A percentile compares a stretch with the other conserved stretches of the same genome.
These are phyloP conservation scores for Solanum infundibuliforme DNA, from an alignment of 257 asterid genomes.

Conservation along the genomic window DNA sequence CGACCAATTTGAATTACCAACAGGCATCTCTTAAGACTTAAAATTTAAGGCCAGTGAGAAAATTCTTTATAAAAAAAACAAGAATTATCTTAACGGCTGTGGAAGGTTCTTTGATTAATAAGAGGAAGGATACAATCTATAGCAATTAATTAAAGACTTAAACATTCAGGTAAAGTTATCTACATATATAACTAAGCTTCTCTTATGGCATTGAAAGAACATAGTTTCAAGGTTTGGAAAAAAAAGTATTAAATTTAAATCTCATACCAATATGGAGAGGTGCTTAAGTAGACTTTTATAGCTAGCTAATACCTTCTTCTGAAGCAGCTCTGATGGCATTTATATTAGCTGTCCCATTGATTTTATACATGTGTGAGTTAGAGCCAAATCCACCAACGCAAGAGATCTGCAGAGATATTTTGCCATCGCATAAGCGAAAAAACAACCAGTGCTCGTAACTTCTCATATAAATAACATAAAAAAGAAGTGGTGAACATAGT, in stretches of 20 bases:
- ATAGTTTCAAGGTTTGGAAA: background rate
- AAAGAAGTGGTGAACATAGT: background rate
- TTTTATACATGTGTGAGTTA: conserved; percentile 79
- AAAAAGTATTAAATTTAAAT: background rate
- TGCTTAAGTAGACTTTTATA: background rate
- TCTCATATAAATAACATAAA: background rate
- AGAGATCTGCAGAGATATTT: conserved; percentile 54
- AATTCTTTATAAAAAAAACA: background rate
- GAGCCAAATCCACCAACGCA: conserved; percentile 99
- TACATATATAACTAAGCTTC: background rate
- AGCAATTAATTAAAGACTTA: background rate
- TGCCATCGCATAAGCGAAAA: background rate
- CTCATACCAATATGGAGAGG: background rate
- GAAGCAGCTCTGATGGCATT: conserved; percentile 95
- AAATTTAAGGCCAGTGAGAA: background rate
- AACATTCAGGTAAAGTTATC: background rate
- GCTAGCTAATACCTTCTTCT: conserved; percentile 55
- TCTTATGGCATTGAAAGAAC: background rate
- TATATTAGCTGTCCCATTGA: conserved; percentile 95
- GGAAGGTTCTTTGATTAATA: background rate
- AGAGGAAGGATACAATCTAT: background rate
- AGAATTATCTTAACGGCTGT: background rate
- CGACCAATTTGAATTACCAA: background rate
- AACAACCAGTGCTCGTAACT: background rate
- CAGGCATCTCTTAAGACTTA: background rate